Base-by-base conservation (phyloP, 2,329 filamentous ascomycete species). In the Didymella glomerata region DNA sequence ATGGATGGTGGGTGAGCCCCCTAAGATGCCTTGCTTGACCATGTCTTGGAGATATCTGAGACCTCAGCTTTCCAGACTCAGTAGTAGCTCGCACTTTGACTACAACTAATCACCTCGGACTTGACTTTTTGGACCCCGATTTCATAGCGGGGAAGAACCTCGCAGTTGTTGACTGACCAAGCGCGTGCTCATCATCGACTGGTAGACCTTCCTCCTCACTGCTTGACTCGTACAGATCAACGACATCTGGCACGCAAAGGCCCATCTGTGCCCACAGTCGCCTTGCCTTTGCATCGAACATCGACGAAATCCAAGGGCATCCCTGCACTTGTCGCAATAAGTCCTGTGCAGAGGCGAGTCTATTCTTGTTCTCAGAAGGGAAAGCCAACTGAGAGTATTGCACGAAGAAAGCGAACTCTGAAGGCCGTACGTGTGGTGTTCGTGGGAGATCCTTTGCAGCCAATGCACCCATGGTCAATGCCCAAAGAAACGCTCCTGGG, bases 401-500 rank as follows among this genome's bases (percentile, higher is more conserved):
- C 2, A 62, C 48, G 46, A 72, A 73, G 48, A 70, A 69, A 0
- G 27, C 54, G 25, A 66, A 56, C 16, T 48, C 45, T 1, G 54
- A 40, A 13, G 55, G 47, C 22, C 38, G 44, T 8, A 5, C 52
- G 34, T 9, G 48, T 20, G 40, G 41, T 6, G 30, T 58, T 63
- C 51, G 30, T 48, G 27, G 36, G 60, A 55, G n/a, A n/a, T 32
- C 45, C 10, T 61, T 61, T 27, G 70, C 66, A 8, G 66, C 73
- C 10, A 74, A 40, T 4, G 66, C 66, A 11, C 72, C 73, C 61
- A 76, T 69, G 0, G 72, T 73, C 1, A 73, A 40, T 24, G 63
- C 67, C 73, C 73, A 76, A 24, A 74, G 62, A 14, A 74, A 53
- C 0, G 73, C 46, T 47, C 71, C 68, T 1, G 66, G 63, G 1